These are phyloP conservation scores for Micractinium sp. DNA, from an alignment of 139 green algal genomes.

Conservation along the genomic window DNA sequence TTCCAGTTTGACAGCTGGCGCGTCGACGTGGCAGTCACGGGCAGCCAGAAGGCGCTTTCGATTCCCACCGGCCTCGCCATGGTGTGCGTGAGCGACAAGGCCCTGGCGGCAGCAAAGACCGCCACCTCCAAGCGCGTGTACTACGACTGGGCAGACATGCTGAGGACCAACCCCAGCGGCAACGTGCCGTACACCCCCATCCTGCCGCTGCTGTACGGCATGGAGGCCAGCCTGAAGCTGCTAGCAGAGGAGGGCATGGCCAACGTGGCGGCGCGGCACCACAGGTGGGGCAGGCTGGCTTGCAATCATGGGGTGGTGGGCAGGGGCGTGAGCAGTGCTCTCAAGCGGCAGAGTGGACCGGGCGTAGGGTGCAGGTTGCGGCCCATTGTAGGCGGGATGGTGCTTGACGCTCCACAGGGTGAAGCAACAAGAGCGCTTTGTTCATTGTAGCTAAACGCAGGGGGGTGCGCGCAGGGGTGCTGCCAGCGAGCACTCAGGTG, in stretches of 20 bases:
- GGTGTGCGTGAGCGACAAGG: conserved; percentile 86
- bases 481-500: too few species aligned
- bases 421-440: too few species aligned
- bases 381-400: not conserved
- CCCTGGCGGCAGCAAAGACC: conserved; percentile 74
- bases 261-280: conserved; percentile 88
- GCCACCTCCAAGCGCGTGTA: conserved; percentile 82
- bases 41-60: conserved; percentile 96
- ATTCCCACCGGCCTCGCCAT: conserved; percentile 94
- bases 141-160: conserved; percentile 86
- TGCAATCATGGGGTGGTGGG: not conserved
- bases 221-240: conserved; percentile 79
- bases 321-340: not conserved
- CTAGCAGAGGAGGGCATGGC: conserved; percentile 88
- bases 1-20: conserved; percentile 91
- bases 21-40: conserved; percentile 97
- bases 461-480: too few species aligned
- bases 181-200: conserved; percentile 84
- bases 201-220: conserved; percentile 92
- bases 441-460: too few species aligned
- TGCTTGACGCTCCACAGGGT: not conserved
- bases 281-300: conserved; percentile 52
- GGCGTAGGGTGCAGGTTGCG: not conserved
- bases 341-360: too few species aligned
- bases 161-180: conserved; percentile 64